Percentiles rank a stretch among this genome's conserved stretches.
Conservation (phyloP, 192 early-diverging fungal species). For the Rhizoclosmatium sp. region DNA sequence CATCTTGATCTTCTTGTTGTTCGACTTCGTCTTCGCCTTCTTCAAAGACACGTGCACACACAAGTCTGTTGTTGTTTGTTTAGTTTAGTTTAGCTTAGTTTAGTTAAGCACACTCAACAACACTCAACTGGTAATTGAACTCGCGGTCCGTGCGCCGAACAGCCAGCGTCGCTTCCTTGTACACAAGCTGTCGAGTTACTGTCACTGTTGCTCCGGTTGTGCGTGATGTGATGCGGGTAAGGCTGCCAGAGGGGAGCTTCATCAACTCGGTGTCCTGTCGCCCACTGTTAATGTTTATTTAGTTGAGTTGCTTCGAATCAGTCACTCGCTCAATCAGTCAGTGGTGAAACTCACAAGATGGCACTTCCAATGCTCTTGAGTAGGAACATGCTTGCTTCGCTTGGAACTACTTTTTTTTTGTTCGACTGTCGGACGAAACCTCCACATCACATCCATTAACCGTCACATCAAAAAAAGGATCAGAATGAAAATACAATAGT, state of each 20-base stretch:
- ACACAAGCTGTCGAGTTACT: constrained; percentile 46
- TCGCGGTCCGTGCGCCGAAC: constrained; percentile 71
- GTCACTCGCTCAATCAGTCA: background rate
- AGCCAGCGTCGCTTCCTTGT: constrained; percentile 69
- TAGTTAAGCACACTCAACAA: background rate
- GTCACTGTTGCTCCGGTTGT: background rate
- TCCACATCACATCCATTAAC: too few species aligned
- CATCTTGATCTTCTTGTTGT: constrained; percentile 60
- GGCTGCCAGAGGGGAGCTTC: constrained; percentile 32
- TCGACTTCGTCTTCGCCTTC: constrained; percentile 77
- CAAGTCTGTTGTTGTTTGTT: constrained; percentile 46
- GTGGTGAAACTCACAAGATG: background rate
- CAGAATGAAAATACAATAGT: background rate
- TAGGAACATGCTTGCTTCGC: constrained; percentile 4
- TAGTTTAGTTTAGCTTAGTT: background rate
- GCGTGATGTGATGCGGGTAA: constrained; percentile 2
- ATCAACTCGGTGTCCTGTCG: constrained; percentile 51
- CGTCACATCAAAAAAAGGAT: too few species aligned
- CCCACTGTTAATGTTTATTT: background rate
- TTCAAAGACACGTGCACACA: constrained; percentile 76
- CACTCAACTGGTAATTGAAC: constrained; percentile 67
- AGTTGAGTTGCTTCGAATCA: background rate
- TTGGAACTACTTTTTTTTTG: background rate
- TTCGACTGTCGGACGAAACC: background rate
- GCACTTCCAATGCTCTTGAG: constrained; percentile 17